These are phyloP conservation scores for Ormosia semicastrata DNA, from an alignment of 306 rosid species.

Conservation along the genomic window DNA sequence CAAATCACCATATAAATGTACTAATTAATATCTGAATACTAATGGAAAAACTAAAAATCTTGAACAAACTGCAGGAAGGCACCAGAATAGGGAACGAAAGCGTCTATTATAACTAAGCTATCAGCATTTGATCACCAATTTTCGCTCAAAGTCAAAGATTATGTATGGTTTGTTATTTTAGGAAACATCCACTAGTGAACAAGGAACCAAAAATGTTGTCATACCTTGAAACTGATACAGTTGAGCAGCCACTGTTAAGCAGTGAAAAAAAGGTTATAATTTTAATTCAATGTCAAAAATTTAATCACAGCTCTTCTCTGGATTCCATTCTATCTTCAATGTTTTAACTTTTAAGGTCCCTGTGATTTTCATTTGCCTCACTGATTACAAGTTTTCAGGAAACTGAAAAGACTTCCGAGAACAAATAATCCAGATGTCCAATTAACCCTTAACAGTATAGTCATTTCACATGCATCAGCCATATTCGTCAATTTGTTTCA, in stretches of 20 bases:
- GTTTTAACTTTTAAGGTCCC: background rate
- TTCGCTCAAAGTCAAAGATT: background rate
- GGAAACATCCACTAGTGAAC: slow-evolving; percentile 18
- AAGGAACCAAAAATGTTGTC: background rate
- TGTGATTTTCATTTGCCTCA: background rate
- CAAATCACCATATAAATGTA: background rate
- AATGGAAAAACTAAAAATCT: background rate
- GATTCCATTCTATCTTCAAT: background rate
- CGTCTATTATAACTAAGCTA: background rate
- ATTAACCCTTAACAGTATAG: background rate
- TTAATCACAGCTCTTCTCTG: background rate
- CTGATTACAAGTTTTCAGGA: background rate
- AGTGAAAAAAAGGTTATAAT: background rate
- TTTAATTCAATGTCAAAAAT: background rate
- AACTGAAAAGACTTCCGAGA: background rate
- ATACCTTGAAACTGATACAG: background rate
- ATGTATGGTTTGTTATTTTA: background rate
- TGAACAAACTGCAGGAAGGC: background rate
- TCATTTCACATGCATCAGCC: background rate
- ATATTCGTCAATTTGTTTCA: background rate
- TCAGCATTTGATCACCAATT: background rate
- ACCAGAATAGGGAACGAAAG: background rate
- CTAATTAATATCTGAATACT: background rate
- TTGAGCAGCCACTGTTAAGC: background rate
- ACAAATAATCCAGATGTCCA: background rate